Percentiles rank a stretch among this genome's conserved stretches.
Evolutionary conservation across 306 rosid species (phyloP).

Genomic region (Vigna nakashimae): DNA sequence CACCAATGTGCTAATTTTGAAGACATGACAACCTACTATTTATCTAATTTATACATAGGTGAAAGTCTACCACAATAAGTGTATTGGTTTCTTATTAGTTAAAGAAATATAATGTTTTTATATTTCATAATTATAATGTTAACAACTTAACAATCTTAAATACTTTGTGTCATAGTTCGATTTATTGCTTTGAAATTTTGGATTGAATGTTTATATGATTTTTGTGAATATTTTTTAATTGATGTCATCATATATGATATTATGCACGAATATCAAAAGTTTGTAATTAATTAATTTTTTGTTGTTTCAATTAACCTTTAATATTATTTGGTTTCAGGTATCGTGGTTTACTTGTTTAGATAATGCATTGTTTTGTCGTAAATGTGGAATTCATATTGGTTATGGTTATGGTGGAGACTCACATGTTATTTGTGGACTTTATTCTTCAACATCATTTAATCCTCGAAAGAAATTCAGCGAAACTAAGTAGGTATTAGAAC

Average conservation of each 20-base stretch:
- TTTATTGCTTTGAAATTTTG: no score
- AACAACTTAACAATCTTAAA: no score
- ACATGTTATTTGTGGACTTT: slow-evolving; percentile 59
- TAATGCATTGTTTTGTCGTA: slow-evolving; percentile 65
- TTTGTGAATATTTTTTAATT: slow-evolving; percentile 58
- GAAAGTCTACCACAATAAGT: no score
- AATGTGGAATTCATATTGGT: slow-evolving; percentile 72
- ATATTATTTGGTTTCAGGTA: slow-evolving; percentile 39
- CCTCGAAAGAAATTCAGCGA: slow-evolving; percentile 56
- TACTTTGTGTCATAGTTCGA: no score
- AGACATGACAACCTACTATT: no score
- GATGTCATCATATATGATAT: slow-evolving; percentile 61
- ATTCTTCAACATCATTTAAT: slow-evolving; percentile 55
- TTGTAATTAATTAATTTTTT: slow-evolving; percentile 57
- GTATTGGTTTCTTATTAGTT: no score
- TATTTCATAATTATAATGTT: no score
- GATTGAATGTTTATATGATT: slow-evolving; percentile 57
- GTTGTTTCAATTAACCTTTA: slow-evolving; percentile 35
- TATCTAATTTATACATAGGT: no score
- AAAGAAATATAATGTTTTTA: no score
- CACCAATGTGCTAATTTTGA: no score
- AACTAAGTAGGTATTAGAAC: slow-evolving; percentile 62
- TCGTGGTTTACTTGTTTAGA: slow-evolving; percentile 51
- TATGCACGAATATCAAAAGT: slow-evolving; percentile 60
- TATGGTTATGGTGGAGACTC: slow-evolving; percentile 61